phyloP scores from a whole-genome alignment of 2,329 filamentous ascomycete genomes.

The Zarea fungicola region DNA sequence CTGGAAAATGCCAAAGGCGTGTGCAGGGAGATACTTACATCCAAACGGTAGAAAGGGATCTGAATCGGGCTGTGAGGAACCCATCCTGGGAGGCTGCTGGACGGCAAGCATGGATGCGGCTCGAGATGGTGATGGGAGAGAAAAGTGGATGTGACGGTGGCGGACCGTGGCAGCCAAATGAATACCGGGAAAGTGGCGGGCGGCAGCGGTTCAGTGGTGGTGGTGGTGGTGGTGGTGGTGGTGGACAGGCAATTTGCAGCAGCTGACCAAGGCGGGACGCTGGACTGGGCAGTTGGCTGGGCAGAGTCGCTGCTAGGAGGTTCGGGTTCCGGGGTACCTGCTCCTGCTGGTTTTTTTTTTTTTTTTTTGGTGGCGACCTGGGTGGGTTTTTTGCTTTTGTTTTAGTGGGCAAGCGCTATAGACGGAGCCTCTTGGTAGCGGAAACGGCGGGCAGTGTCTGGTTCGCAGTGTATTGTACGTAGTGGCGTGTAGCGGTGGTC shows the following conservation, averaged over 20 bases:
- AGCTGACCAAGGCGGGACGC: too few species aligned
- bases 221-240: too few species aligned
- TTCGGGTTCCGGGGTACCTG: too few species aligned
- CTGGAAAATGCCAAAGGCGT: slow-evolving; percentile 15
- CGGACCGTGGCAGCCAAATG: not conserved
- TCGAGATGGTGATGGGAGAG: slow-evolving; percentile 11
- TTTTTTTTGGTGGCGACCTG: not conserved
- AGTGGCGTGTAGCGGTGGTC: not conserved
- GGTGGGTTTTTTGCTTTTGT: not conserved
- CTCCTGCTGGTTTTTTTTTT: too few species aligned
- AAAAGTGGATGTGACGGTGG: slow-evolving; percentile 8
- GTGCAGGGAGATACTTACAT: slow-evolving; percentile 46
- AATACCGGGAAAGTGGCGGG: not conserved
- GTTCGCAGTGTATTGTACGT: not conserved
- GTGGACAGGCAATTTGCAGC: too few species aligned
- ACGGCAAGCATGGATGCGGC: slow-evolving; percentile 52
- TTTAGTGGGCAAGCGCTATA: slow-evolving; percentile 4
- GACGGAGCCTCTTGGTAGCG: not conserved
- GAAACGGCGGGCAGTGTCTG: not conserved
- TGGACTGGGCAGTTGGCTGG: too few species aligned
- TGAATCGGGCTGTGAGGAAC: slow-evolving; percentile 49
- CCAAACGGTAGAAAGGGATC: slow-evolving; percentile 59
- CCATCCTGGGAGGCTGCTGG: slow-evolving; percentile 51
- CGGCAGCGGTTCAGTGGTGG: too few species aligned
- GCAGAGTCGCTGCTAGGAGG: too few species aligned